A percentile compares a stretch with the other conserved stretches of the same genome.
These are phyloP conservation scores for Clavispora fructus DNA, from an alignment of 805 yeast genomes.

Conservation along the genomic window DNA sequence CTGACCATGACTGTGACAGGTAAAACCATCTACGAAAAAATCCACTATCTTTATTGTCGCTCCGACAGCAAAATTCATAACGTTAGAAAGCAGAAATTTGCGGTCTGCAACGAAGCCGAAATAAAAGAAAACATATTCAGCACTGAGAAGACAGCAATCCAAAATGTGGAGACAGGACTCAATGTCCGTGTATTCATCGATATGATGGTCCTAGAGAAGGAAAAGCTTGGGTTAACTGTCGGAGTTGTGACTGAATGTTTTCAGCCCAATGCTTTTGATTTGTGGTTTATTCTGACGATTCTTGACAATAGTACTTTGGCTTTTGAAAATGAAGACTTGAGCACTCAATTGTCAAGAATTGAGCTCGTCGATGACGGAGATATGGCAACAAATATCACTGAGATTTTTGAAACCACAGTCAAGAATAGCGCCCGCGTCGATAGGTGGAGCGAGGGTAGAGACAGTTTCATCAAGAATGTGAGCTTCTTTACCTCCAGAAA, in stretches of 20 bases:
- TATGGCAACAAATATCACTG: conserved; percentile 4
- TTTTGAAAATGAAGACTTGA: conserved; percentile 1
- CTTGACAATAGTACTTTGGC: conserved; percentile 16
- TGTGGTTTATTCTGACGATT: conserved; percentile 29
- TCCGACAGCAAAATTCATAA: conserved; percentile 13
- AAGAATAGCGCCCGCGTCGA: conserved; percentile 45
- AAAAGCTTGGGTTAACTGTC: conserved; percentile 10
- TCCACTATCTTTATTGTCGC: conserved; percentile 24
- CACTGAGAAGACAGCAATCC: background rate
- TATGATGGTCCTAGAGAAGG: background rate
- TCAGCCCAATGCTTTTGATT: conserved; percentile 20
- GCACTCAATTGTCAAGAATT: background rate
- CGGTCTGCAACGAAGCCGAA: background rate
- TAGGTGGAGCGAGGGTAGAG: conserved; percentile 42
- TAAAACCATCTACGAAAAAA: conserved; percentile 23
- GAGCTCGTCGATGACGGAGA: background rate
- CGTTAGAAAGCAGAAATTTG: conserved; percentile 8
- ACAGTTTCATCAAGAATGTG: conserved; percentile 36
- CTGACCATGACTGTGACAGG: conserved; percentile 12
- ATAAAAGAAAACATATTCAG: background rate
- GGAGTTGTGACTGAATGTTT: conserved; percentile 29
- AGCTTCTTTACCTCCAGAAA: conserved; percentile 46
- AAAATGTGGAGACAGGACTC: background rate
- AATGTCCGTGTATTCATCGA: background rate
- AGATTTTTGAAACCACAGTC: conserved; percentile 41